phyloP scores from a whole-genome alignment of 1,139 yeast genomes.

The Geotrichum restrictum region DNA sequence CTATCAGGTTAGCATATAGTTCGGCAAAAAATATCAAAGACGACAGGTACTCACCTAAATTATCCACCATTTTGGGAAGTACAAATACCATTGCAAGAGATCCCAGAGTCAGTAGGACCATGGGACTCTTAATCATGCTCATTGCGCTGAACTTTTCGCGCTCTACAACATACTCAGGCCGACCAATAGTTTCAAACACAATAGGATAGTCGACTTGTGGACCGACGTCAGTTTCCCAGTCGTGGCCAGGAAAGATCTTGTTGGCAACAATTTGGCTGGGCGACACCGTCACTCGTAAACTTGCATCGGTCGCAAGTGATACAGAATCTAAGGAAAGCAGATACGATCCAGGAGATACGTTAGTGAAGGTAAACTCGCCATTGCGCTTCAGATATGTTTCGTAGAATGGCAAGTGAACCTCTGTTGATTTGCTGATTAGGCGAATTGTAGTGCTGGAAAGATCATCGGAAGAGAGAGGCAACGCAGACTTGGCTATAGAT shows the following conservation, averaged over 20 bases:
- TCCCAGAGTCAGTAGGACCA: constrained; percentile 38
- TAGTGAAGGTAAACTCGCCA: constrained; percentile 32
- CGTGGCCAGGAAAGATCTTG: constrained; percentile 33
- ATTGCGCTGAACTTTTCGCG: constrained; percentile 37
- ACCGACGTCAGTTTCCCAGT: constrained; percentile 31
- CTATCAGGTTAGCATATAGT: constrained; percentile 23
- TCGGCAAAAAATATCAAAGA: neutral
- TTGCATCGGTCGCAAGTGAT: constrained; percentile 21
- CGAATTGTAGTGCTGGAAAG: constrained; percentile 15
- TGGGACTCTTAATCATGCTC: constrained; percentile 38
- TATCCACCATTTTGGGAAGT: constrained; percentile 36
- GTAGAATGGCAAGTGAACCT: constrained; percentile 10
- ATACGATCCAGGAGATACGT: constrained; percentile 33
- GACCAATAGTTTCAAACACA: constrained; percentile 24
- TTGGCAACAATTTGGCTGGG: constrained; percentile 30
- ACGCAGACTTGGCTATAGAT: constrained; percentile 16
- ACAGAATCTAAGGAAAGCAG: constrained; percentile 26
- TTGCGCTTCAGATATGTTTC: constrained; percentile 21
- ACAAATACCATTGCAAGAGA: constrained; percentile 37
- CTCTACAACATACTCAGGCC: constrained; percentile 27
- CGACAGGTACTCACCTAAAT: constrained; percentile 23
- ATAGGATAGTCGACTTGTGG: constrained; percentile 35
- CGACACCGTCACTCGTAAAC: constrained; percentile 31
- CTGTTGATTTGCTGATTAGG: constrained; percentile 10
- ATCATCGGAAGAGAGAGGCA: constrained; percentile 19